Base-by-base conservation (phyloP, 140 eudicot genomes). In the Bidens hawaiensis region DNA sequence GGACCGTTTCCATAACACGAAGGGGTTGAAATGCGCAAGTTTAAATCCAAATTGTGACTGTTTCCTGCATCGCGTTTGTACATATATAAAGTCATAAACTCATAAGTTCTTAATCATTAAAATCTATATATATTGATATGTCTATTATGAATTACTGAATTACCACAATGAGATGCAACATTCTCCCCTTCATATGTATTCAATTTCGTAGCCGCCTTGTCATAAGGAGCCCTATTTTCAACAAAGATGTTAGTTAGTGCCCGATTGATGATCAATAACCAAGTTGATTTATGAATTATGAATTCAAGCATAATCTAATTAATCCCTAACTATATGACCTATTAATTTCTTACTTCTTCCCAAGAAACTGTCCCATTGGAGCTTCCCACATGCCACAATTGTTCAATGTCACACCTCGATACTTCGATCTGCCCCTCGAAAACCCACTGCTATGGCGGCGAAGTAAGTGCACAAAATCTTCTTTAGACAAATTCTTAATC, bases 381-480 rank as follows among this genome's bases (percentile, higher is more conserved):
- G 93, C 86, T 59, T 78, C 95, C 87, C 81, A 79, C 68, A 70
- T 60, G 48, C 89, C 96, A 61, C 76, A 82, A 48, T 88, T 88
- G 52, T 84, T 87, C 41, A 75, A 75, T 2, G 82, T 75, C 27
- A 77, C 78, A 10, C 94, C 94, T 72, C 90, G 72, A 62, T 76
- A 82, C 58, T 82, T 86, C 0, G 95, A 86, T 72, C 80, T 77
- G 31, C 96, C 96, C 60, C 96, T 78, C 11, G 94, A 78, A 36
- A 88, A 84, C 30, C 94, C 96, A 21, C 75, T 80, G 77, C 94
- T 78, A 71, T 82, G 96, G 56, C 94, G 84, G 2, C 96, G 83
- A 14, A 88, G 78, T 27, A 88, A 61, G 50, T 85, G 96, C 68
- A 88, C 94, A 49, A 88, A 85, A 49, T 88, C 96, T 68, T 88